Conservation (phyloP, 345 rosid genomes). For the Tarenaya hassleriana region DNA sequence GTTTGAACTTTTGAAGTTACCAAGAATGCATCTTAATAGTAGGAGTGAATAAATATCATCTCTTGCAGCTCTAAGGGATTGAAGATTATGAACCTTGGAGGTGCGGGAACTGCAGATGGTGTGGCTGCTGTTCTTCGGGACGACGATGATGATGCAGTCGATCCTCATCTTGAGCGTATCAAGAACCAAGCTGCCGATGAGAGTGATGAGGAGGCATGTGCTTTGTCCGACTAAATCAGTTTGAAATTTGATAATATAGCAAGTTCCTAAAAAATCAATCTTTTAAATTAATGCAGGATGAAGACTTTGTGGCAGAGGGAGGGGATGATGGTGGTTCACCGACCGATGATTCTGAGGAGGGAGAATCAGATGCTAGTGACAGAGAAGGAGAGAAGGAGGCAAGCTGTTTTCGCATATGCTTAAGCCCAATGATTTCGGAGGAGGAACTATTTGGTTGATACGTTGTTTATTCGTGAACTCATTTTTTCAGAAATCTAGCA, state of each 20-base stretch:
- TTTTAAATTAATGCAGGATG: conserved; percentile 56
- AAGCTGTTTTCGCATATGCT: conserved; percentile 26
- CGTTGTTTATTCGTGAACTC: conserved; percentile 2
- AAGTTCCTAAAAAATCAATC: background rate
- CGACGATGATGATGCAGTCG: conserved; percentile 86
- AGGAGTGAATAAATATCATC: conserved; percentile 6
- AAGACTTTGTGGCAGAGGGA: conserved; percentile 72
- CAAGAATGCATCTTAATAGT: conserved; percentile 10
- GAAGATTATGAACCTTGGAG: conserved; percentile 91
- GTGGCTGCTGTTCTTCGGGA: conserved; percentile 69
- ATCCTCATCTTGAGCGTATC: conserved; percentile 91
- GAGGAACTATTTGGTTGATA: background rate
- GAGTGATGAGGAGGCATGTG: conserved; percentile 85
- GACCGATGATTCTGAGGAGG: conserved; percentile 82
- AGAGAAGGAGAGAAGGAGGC: conserved; percentile 79
- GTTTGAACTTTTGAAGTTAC: conserved; percentile 8
- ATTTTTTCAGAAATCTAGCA: conserved; percentile 59
- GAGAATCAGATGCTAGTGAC: conserved; percentile 58
- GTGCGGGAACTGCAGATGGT: conserved; percentile 42
- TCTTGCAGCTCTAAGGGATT: conserved; percentile 68
- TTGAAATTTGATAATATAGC: background rate
- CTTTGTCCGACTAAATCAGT: conserved; percentile 4
- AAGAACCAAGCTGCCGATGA: conserved; percentile 83
- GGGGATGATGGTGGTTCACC: conserved; percentile 90
- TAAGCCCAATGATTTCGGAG: background rate